Evolutionary conservation across 2,329 filamentous ascomycete genomes (phyloP).

Genomic region (Knufia fluminis): DNA sequence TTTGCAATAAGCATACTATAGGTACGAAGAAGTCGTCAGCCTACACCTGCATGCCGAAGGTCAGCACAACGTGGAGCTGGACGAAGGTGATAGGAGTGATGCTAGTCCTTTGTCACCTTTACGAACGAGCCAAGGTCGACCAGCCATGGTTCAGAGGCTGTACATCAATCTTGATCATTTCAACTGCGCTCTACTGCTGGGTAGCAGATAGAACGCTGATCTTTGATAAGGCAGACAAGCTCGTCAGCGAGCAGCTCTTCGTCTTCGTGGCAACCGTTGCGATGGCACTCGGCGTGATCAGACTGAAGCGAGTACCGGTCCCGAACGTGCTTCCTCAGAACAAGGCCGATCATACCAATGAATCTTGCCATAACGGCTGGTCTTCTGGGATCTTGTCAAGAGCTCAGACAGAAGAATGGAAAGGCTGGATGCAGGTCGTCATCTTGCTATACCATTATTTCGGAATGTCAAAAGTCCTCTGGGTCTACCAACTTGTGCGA

Average conservation of each 20-base stretch:
- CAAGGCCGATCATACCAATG: no score
- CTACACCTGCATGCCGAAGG: not conserved
- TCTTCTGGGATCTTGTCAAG: slow-evolving; percentile 38
- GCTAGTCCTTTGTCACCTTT: not conserved
- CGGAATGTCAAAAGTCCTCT: slow-evolving; percentile 40
- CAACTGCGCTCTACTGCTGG: slow-evolving; percentile 39
- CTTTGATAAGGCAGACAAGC: slow-evolving; percentile 45
- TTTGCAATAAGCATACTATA: slow-evolving; percentile 41
- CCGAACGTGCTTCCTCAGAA: no score
- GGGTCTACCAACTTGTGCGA: slow-evolving; percentile 47
- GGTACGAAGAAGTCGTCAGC: slow-evolving; percentile 1
- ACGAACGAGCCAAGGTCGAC: no score
- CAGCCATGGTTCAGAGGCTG: not conserved
- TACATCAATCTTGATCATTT: slow-evolving; percentile 10
- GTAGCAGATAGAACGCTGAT: slow-evolving; percentile 46
- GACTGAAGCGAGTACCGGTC: not conserved
- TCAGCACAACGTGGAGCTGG: not conserved
- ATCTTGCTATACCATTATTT: slow-evolving; percentile 52
- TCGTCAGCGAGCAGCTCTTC: slow-evolving; percentile 23
- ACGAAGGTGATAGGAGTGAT: not conserved
- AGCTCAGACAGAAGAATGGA: slow-evolving; percentile 55
- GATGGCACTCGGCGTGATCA: slow-evolving; percentile 17
- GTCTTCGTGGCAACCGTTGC: slow-evolving; percentile 20
- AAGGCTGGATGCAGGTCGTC: slow-evolving; percentile 54
- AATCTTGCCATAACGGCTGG: not conserved